A percentile compares a stretch with the other conserved stretches of the same genome.
Evolutionary conservation across 2,329 filamentous ascomycete genomes (phyloP).

Genomic region (Cylindrodendrum hubeiense): DNA sequence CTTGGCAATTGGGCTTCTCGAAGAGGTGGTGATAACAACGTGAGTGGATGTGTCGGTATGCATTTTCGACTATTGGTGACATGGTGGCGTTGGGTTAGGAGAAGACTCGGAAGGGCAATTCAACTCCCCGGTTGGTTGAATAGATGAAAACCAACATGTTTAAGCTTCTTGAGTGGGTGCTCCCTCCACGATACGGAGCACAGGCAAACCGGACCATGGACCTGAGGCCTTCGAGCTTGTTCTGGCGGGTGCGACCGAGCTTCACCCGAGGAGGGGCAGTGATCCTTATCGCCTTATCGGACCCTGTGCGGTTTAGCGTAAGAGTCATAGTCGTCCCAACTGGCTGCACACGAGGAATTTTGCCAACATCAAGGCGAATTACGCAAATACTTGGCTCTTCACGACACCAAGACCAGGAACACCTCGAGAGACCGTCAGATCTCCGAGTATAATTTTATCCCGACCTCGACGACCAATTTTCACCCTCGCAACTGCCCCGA

Average conservation of each 20-base stretch:
- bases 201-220: neutral
- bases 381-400: conserved; percentile 39
- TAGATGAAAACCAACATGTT: neutral
- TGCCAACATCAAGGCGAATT: conserved; percentile 53
- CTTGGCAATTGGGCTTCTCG: neutral
- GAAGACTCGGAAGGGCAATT: neutral
- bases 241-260: conserved; percentile 35
- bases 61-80: neutral
- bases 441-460: conserved; percentile 39
- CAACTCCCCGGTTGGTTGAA: neutral
- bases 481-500: conserved; percentile 23
- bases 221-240: neutral
- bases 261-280: conserved; percentile 52
- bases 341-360: conserved; percentile 59
- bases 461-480: conserved; percentile 28
- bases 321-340: conserved; percentile 52
- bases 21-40: too few species aligned
- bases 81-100: neutral
- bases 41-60: neutral
- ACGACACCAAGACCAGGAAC: conserved; percentile 37
- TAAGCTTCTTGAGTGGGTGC: neutral
- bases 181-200: neutral
- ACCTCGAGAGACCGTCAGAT: conserved; percentile 25
- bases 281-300: conserved; percentile 55
- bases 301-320: conserved; percentile 51